A percentile compares a stretch with the other conserved stretches of the same genome.
phyloP scores from a whole-genome alignment of 306 rosid genomes.

The Casuarina glauca region DNA sequence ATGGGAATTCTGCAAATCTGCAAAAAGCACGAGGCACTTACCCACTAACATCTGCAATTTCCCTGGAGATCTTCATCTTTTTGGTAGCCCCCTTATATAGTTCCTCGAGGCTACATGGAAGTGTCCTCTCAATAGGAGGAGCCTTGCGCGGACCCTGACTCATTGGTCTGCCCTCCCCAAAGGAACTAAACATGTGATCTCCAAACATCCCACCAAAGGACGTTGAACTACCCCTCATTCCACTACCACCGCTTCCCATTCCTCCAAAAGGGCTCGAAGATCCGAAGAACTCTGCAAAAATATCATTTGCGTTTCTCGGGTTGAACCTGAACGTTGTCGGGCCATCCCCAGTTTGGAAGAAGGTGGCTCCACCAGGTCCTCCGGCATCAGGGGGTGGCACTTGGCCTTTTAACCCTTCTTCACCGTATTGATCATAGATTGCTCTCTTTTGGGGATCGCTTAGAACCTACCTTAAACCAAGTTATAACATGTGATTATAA shows the following conservation, averaged over 20 bases:
- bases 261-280: slow-evolving; percentile 76
- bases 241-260: slow-evolving; percentile 51
- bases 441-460: slow-evolving; percentile 89
- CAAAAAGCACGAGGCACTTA: slow-evolving; percentile 34
- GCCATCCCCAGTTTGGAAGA: slow-evolving; percentile 73
- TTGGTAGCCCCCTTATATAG: slow-evolving; percentile 78
- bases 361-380: slow-evolving; percentile 58
- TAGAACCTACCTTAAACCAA: slow-evolving; percentile 55
- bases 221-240: slow-evolving; percentile 55
- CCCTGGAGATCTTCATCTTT: slow-evolving; percentile 84
- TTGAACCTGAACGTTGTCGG: slow-evolving; percentile 73
- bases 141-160: slow-evolving; percentile 72
- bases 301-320: slow-evolving; percentile 73
- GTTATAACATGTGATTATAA: neutral
- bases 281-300: slow-evolving; percentile 75
- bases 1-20: neutral
- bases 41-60: slow-evolving; percentile 83
- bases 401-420: slow-evolving; percentile 84
- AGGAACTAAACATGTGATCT: slow-evolving; percentile 59
- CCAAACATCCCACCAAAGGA: slow-evolving; percentile 79
- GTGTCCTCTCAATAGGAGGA: slow-evolving; percentile 53
- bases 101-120: slow-evolving; percentile 82
- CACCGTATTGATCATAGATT: slow-evolving; percentile 87
- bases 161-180: slow-evolving; percentile 62
- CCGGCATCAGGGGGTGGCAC: slow-evolving; percentile 73